A percentile compares a stretch with the other conserved stretches of the same genome.
Evolutionary conservation across 2,329 filamentous ascomycete genomes (phyloP).

Genomic region (Lasiodiplodia citricola): DNA sequence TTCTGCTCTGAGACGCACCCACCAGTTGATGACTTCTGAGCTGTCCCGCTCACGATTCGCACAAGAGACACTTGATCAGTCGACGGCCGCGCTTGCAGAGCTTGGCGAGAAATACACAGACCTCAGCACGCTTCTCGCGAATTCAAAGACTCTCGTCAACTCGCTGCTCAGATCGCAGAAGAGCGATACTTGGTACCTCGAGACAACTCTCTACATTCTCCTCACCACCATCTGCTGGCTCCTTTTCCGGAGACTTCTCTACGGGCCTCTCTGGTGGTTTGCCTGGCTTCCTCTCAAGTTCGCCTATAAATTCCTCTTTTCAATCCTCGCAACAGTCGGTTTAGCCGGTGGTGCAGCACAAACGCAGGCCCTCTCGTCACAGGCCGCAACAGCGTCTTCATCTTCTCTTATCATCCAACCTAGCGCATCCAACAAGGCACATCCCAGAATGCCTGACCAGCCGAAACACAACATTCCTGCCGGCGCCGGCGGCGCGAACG

Average conservation of each 20-base stretch:
- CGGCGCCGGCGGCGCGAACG: slow-evolving; percentile 57
- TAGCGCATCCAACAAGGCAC: slow-evolving; percentile 45
- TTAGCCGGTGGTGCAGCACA: slow-evolving; percentile 31
- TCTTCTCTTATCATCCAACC: slow-evolving; percentile 51
- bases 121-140: slow-evolving; percentile 77
- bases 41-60: slow-evolving; percentile 87
- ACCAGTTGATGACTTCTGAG: slow-evolving; percentile 84
- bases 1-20: slow-evolving; percentile 79
- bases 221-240: slow-evolving; percentile 81
- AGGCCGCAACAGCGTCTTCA: slow-evolving; percentile 29
- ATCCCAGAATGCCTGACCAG: slow-evolving; percentile 39
- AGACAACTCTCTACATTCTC: slow-evolving; percentile 85
- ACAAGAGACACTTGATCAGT: slow-evolving; percentile 84
- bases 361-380: background rate
- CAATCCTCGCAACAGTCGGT: slow-evolving; percentile 61
- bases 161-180: slow-evolving; percentile 87
- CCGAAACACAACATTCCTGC: slow-evolving; percentile 46
- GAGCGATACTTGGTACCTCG: slow-evolving; percentile 97
- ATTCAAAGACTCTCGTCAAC: slow-evolving; percentile 74
- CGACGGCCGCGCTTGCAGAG: slow-evolving; percentile 78
- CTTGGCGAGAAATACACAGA: slow-evolving; percentile 81
- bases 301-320: slow-evolving; percentile 63
- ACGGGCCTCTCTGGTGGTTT: slow-evolving; percentile 90
- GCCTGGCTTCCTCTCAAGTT: slow-evolving; percentile 80
- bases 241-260: slow-evolving; percentile 80